These are phyloP conservation scores for Rasamsonia emersonii DNA, from an alignment of 2,329 filamentous ascomycete genomes.

Conservation along the genomic window DNA sequence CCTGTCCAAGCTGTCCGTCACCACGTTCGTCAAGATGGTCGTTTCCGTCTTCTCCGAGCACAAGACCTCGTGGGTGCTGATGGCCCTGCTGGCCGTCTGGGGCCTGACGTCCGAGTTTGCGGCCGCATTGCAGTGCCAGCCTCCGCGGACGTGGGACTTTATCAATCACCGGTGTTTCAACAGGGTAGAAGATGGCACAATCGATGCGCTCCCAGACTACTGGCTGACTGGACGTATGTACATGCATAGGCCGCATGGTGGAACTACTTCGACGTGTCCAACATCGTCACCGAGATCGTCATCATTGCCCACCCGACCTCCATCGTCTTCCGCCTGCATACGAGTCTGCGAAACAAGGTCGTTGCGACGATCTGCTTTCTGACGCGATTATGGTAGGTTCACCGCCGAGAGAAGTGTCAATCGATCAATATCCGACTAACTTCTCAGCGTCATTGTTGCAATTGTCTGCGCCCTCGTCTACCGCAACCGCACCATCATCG, in stretches of 20 bases:
- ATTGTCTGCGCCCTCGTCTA: too few relatives aligned
- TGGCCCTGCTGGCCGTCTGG: conserved; percentile 11
- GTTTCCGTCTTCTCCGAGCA: conserved; percentile 14
- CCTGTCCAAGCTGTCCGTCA: conserved; percentile 17
- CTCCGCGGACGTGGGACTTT: conserved; percentile 15
- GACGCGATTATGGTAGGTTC: too few relatives aligned
- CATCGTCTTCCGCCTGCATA: conserved; percentile 17
- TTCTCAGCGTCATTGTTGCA: too few relatives aligned
- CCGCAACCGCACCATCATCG: too few relatives aligned
- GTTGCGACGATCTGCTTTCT: too few relatives aligned
- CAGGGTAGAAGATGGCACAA: conserved; percentile 12
- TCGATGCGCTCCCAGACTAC: too few relatives aligned
- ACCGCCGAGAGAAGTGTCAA: too few relatives aligned
- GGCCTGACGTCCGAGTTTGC: conserved; percentile 10
- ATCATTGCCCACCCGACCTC: conserved; percentile 17
- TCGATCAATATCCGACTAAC: too few relatives aligned
- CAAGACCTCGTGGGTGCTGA: conserved; percentile 11
- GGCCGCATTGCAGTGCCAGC: conserved; percentile 14
- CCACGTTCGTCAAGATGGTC: conserved; percentile 17
- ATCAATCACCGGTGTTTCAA: conserved; percentile 14
- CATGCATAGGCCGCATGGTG: conserved; percentile 14
- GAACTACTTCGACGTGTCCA: conserved; percentile 17
- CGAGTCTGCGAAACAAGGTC: too few relatives aligned
- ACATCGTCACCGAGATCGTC: conserved; percentile 17
- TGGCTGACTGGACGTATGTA: too few relatives aligned